Evolutionary conservation across 257 asterid genomes (phyloP).

Genomic region (Solanum piurae): DNA sequence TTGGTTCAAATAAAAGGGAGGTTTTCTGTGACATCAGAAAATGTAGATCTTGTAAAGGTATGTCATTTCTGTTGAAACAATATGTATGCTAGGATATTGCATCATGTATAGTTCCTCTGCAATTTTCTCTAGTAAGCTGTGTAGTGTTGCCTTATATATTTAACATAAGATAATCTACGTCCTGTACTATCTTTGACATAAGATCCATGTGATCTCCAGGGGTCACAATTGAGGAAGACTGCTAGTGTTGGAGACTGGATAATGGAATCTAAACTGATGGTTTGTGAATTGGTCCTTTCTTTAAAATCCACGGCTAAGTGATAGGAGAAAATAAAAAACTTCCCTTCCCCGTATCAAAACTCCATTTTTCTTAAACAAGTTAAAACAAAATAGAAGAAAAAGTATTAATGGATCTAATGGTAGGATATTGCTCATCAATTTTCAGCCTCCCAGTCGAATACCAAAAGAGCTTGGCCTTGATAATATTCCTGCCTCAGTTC

Average conservation of each 20-base stretch:
- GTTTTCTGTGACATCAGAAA: slow-evolving; percentile 97
- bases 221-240: slow-evolving; percentile 77
- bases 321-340: not conserved
- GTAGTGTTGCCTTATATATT: slow-evolving; percentile 4
- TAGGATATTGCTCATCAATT: slow-evolving; percentile 9
- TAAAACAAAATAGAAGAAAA: not conserved
- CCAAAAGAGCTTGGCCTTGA: slow-evolving; percentile 50
- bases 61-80: not conserved
- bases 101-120: slow-evolving; percentile 49
- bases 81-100: slow-evolving; percentile 55
- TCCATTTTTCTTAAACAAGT: not conserved
- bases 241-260: slow-evolving; percentile 96
- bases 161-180: slow-evolving; percentile 1
- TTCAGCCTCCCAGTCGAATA: slow-evolving; percentile 61
- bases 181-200: slow-evolving; percentile 13
- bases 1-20: slow-evolving; percentile 98
- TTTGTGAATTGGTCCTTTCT: slow-evolving; percentile 23
- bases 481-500: slow-evolving; percentile 61
- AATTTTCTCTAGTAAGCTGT: slow-evolving; percentile 55
- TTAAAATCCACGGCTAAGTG: not conserved
- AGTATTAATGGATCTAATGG: not conserved
- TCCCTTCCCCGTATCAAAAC: not conserved
- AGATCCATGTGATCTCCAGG: slow-evolving; percentile 43
- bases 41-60: slow-evolving; percentile 96
- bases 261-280: slow-evolving; percentile 67